phyloP scores from a whole-genome alignment of 1,284 basidiomycete genomes.

The Ustilago nuda region DNA sequence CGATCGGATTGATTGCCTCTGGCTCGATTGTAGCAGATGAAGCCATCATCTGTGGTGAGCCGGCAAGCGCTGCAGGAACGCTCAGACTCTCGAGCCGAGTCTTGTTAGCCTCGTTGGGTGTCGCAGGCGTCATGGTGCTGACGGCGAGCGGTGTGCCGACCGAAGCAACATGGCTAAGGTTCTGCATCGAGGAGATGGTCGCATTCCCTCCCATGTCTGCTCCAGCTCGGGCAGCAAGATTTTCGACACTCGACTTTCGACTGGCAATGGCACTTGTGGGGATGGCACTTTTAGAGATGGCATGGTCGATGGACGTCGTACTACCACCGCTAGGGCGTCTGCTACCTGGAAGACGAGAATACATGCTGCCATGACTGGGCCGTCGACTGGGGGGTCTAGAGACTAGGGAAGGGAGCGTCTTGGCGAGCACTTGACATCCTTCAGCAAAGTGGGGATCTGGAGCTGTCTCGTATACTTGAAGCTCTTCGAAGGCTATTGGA shows the following conservation, averaged over 20 bases:
- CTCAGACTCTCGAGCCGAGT: conserved; percentile 24
- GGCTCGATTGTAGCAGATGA: conserved; percentile 37
- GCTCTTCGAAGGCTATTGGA: conserved; percentile 49
- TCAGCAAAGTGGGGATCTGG: conserved; percentile 51
- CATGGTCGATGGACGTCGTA: conserved; percentile 18
- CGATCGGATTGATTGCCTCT: conserved; percentile 39
- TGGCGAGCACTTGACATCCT: conserved; percentile 49
- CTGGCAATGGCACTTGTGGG: conserved; percentile 19
- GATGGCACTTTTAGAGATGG: conserved; percentile 4
- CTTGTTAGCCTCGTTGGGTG: conserved; percentile 25
- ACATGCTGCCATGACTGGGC: conserved; percentile 37
- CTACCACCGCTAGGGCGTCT: conserved; percentile 41
- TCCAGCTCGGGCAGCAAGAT: conserved; percentile 9
- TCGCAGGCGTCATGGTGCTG: conserved; percentile 45
- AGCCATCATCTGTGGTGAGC: conserved; percentile 36
- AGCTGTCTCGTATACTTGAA: conserved; percentile 62
- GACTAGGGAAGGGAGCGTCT: conserved; percentile 45
- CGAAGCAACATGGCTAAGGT: conserved; percentile 41
- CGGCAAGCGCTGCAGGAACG: conserved; percentile 18
- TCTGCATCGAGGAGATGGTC: conserved; percentile 9
- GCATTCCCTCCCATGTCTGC: not conserved
- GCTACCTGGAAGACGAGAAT: conserved; percentile 23
- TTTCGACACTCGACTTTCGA: conserved; percentile 31
- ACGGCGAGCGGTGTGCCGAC: conserved; percentile 44
- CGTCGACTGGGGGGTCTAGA: conserved; percentile 39